Evolutionary conservation across 225 moss, liverwort and hornwort genomes (phyloP), one percentile per base, ranked within the genome.

Genomic region (Pseudoscleropodium purum): DNA sequence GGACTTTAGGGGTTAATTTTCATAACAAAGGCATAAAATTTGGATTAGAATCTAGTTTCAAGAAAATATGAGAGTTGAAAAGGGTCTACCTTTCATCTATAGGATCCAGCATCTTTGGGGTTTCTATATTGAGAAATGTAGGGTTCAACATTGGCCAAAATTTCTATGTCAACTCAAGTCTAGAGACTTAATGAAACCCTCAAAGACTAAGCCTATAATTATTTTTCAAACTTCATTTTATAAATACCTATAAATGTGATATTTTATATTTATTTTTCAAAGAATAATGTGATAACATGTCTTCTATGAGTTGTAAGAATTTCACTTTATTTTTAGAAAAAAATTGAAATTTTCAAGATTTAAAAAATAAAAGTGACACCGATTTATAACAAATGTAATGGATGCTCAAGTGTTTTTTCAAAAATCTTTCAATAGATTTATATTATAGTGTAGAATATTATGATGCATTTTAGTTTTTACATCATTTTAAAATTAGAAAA

Each of bases 61-160:
- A 23, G 7, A 15, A 70, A 8, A 70, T 7, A 70, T 69, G 23
- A n/a, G 13, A 25, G 14, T 12, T 39, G 5, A 39, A 39, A 39
- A n/a, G 17, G 39, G 24, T 25, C 8, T 4, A 70, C 13, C 13
- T 24, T 70, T 3, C 23, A 39, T 24, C 13, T 0, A 14, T 39
- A 15, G 0, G 14, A 2, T 13, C 13, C 3, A 1, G 2, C 14
- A 15, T 15, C 14, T 72, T 41, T 41, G 3, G 7, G 8, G 0
- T 25, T 13, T 69, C 0, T 70, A 6, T n/a, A 39, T 70, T 70
- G 13, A 70, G 4, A 24, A 39, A 24, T 39, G 24, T 39, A 13
- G 39, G 56, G 10, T 19, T 56, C 56, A 56, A 18, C 19, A 56
- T 56, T 56, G 19, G 18, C 20, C 14, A 39, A 70, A 39, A 39